These are phyloP conservation scores for Sorghum bicolor DNA, from an alignment of 176 grass and related monocot genomes.

Conservation along the genomic window Sorghum_bicolor_NCBIv3 NC_012872.2:62735001-62735500, in stretches of 20 bases:
- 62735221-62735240: slow-evolving; percentile 91
- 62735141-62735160: slow-evolving; percentile 51
- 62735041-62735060: slow-evolving; percentile 84
- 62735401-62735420: not conserved
- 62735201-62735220: slow-evolving; percentile 97
- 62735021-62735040: slow-evolving; percentile 54
- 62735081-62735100: slow-evolving; percentile 64
- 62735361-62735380: slow-evolving; percentile 65
- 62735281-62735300: slow-evolving; percentile 95
- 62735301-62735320: slow-evolving; percentile 77
- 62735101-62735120: slow-evolving; percentile 90
- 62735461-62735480: not conserved
- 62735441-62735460: not conserved
- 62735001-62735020: slow-evolving; percentile 65
- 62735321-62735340: slow-evolving; percentile 61
- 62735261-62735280: slow-evolving; percentile 88
- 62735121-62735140: slow-evolving; percentile 71
- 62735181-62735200: slow-evolving; percentile 74
- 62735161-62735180: slow-evolving; percentile 55
- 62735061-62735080: slow-evolving; percentile 49
- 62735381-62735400: slow-evolving; percentile 42
- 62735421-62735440: not conserved
- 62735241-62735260: slow-evolving; percentile 72
- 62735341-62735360: slow-evolving; percentile 56
- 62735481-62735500: not conserved